phyloP scores from a whole-genome alignment of 768 basidiomycete genomes.

The Russula sp. region DNA sequence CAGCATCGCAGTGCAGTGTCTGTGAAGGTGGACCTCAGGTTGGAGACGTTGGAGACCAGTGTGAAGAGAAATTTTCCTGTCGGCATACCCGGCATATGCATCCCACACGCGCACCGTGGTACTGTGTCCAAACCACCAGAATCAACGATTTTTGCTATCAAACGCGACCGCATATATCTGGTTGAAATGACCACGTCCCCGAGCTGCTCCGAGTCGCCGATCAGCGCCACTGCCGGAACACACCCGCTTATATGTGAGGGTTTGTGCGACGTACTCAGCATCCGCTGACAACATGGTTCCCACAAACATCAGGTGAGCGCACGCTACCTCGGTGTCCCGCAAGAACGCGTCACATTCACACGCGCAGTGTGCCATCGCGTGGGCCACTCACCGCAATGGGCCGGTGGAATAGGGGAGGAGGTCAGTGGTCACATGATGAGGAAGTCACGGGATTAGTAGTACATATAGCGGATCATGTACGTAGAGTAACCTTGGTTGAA shows the following conservation, averaged over 20 bases:
- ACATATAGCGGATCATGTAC: no score
- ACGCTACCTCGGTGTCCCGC: constrained; percentile 78
- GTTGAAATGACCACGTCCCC: constrained; percentile 56
- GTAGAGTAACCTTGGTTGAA: no score
- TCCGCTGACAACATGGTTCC: constrained; percentile 79
- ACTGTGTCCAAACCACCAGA: constrained; percentile 93
- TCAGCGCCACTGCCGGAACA: not conserved
- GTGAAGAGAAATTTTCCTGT: not conserved
- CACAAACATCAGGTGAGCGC: constrained; percentile 82
- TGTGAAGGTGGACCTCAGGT: not conserved
- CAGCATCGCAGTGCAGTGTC: constrained; percentile 22
- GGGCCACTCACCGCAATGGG: constrained; percentile 88
- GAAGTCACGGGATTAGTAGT: no score
- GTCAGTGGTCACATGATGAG: no score
- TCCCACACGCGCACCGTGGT: constrained; percentile 95
- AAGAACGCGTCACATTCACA: constrained; percentile 79
- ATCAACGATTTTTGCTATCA: constrained; percentile 82
- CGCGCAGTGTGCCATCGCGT: constrained; percentile 76
- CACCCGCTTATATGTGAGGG: not conserved
- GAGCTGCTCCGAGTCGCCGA: constrained; percentile 31
- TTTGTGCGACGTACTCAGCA: constrained; percentile 51
- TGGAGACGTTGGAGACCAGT: no score
- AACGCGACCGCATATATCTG: constrained; percentile 90
- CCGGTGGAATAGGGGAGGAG: no score
- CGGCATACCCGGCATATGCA: constrained; percentile 58